Conservation (phyloP, 2,329 filamentous ascomycete species). For the Microcyclospora pomicola region DNA sequence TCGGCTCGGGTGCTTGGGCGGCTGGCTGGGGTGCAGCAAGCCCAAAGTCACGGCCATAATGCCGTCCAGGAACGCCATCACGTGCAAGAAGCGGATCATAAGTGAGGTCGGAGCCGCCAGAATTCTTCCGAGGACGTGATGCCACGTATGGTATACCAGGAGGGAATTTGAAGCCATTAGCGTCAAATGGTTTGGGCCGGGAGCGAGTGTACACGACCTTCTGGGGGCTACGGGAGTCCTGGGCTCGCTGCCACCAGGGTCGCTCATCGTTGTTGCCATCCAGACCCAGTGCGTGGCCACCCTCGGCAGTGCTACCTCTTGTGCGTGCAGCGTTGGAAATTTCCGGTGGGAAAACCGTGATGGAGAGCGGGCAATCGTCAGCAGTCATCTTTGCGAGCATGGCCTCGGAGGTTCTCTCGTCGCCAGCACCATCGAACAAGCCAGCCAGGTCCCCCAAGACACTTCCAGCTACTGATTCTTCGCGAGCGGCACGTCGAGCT, state of each 20-base stretch:
- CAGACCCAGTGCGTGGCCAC: neutral
- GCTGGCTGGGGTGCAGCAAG: too few relatives aligned
- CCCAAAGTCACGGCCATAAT: too few relatives aligned
- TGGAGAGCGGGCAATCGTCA: neutral
- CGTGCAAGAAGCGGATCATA: too few relatives aligned
- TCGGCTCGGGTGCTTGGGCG: too few relatives aligned
- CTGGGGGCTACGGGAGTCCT: too few relatives aligned
- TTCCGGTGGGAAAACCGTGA: neutral
- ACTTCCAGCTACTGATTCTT: slow-evolving; percentile 3
- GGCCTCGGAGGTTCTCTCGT: slow-evolving; percentile 3
- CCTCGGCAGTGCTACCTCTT: neutral
- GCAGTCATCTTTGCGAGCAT: neutral
- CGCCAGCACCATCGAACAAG: slow-evolving; percentile 22
- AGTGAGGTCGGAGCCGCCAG: too few relatives aligned
- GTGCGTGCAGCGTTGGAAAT: neutral
- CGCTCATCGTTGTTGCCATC: neutral
- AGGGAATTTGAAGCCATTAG: too few relatives aligned
- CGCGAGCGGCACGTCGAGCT: slow-evolving; percentile 3
- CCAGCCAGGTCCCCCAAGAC: slow-evolving; percentile 16
- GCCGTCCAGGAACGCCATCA: too few relatives aligned
- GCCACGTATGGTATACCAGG: too few relatives aligned
- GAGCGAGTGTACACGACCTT: too few relatives aligned
- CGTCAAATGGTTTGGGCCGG: too few relatives aligned
- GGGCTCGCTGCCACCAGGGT: neutral
- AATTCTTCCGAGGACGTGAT: too few relatives aligned